Conservation (phyloP, 805 yeast genomes). For the Kazachstania kunashirensis region DNA sequence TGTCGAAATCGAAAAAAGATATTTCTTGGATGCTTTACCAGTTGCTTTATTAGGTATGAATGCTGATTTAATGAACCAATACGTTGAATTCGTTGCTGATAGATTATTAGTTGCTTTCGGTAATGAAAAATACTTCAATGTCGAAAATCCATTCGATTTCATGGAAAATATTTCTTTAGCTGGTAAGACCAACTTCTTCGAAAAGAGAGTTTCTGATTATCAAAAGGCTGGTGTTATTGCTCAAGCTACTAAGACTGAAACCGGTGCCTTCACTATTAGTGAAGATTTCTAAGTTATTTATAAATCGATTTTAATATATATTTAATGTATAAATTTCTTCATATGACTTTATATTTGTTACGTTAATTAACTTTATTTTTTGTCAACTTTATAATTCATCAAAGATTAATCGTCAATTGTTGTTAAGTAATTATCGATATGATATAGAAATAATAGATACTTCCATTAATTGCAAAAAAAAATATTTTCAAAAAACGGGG, state of each 20-base stretch:
- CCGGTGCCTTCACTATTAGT: conserved; percentile 68
- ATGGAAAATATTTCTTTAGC: conserved; percentile 98
- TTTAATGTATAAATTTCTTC: too few relatives aligned
- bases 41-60: conserved; percentile 93
- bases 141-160: conserved; percentile 90
- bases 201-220: conserved; percentile 96
- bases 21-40: conserved; percentile 91
- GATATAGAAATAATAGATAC: too few relatives aligned
- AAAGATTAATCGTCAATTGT: not conserved
- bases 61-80: conserved; percentile 87
- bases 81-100: conserved; percentile 96
- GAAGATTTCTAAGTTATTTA: conserved; percentile 73
- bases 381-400: too few relatives aligned
- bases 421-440: too few relatives aligned
- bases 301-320: not conserved
- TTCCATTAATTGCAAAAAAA: too few relatives aligned
- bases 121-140: conserved; percentile 79
- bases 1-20: conserved; percentile 86
- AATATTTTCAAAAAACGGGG: conserved; percentile 20
- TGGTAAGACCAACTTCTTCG: conserved; percentile 98
- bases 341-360: too few relatives aligned
- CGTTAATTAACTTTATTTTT: too few relatives aligned
- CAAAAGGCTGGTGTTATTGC: conserved; percentile 99
- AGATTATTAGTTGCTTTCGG: conserved; percentile 88
- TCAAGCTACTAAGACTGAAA: conserved; percentile 42